These are phyloP conservation scores for Candida oleophila DNA, from an alignment of 805 yeast species.

Conservation along the genomic window DNA sequence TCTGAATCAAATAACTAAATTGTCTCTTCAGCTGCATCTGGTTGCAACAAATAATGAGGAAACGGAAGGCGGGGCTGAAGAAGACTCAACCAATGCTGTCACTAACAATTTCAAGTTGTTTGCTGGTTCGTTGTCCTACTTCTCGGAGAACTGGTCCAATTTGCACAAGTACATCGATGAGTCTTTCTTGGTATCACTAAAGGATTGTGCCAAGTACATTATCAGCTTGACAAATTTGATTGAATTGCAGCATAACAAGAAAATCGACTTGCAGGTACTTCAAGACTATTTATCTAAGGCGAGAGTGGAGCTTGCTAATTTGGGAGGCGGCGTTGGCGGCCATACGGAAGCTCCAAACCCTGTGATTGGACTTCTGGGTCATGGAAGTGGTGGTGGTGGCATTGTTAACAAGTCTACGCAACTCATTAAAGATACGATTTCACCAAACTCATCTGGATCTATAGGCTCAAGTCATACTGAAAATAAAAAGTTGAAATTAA, in stretches of 20 bases:
- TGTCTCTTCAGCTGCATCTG: slow-evolving; percentile 41
- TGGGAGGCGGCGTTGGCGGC: slow-evolving; percentile 16
- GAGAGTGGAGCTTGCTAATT: slow-evolving; percentile 52
- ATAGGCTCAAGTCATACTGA: slow-evolving; percentile 44
- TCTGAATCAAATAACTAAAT: slow-evolving; percentile 63
- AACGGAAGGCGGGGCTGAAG: slow-evolving; percentile 7
- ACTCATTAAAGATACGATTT: slow-evolving; percentile 49
- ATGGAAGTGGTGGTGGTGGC: slow-evolving; percentile 24
- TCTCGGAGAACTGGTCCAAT: slow-evolving; percentile 40
- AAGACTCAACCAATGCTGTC: slow-evolving; percentile 13
- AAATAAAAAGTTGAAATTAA: slow-evolving; percentile 41
- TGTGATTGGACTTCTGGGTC: slow-evolving; percentile 13
- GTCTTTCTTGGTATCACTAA: slow-evolving; percentile 76
- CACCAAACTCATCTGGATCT: slow-evolving; percentile 44
- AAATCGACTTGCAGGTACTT: slow-evolving; percentile 84
- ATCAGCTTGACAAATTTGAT: slow-evolving; percentile 53
- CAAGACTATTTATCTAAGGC: slow-evolving; percentile 76
- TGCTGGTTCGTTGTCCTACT: slow-evolving; percentile 35
- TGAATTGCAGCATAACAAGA: slow-evolving; percentile 85
- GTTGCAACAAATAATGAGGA: not conserved
- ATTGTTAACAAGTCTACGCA: slow-evolving; percentile 43
- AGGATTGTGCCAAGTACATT: slow-evolving; percentile 79
- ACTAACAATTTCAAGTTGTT: slow-evolving; percentile 34
- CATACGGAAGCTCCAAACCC: slow-evolving; percentile 32
- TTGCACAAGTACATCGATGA: slow-evolving; percentile 61